Evolutionary conservation across 1,284 basidiomycete species (phyloP), one percentile per base, ranked within the genome.

Genomic region (Cryptococcus sp.): DNA sequence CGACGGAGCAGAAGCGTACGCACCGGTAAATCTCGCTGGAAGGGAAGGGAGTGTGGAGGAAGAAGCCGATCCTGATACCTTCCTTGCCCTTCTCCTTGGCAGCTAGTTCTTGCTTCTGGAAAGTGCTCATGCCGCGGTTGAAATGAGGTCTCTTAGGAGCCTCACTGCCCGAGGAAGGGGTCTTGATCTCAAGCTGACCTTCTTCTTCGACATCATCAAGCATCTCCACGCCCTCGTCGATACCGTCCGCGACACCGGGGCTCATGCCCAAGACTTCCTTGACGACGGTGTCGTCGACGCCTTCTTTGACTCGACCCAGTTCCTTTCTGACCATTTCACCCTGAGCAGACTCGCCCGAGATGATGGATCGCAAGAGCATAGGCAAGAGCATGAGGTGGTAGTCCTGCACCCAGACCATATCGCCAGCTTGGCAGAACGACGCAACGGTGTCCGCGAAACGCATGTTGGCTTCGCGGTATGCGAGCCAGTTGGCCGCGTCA

Each of bases 351-450:
- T 82, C 80, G 17, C 88, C 90, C 56, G 94, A 90, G 70, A 97
- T 86, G 57, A 97, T 84, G 13, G 88, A 87, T 53, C 95, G 87
- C 16, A 98, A 84, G 65, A 97, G 85, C 87, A 97, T 89, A 13
- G 96, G 96, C 6, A 98, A 86, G 57, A 99, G 89, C 94, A 98
- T 98, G 59, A 98, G 85, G 75, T 96, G 93, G 75, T 96, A 96
- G 77, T 95, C 93, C 78, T 97, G 93, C 0, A 99, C 96, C 95
- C 95, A 99, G 49, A 99, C 93, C 87, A 98, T 94, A 59, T 93
- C 87, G 35, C 91, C 90, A 1, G 89, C 86, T 5, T 83, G 84
- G 57, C 93, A 83, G 70, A 93, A 88, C 58, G 84, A 82, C 59
- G 86, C 82, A 56, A 99, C 90, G 19, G 84, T 88, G 75, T 97